Conservation (phyloP, 495 filamentous ascomycete genomes). For the Letharia columbiana region DNA sequence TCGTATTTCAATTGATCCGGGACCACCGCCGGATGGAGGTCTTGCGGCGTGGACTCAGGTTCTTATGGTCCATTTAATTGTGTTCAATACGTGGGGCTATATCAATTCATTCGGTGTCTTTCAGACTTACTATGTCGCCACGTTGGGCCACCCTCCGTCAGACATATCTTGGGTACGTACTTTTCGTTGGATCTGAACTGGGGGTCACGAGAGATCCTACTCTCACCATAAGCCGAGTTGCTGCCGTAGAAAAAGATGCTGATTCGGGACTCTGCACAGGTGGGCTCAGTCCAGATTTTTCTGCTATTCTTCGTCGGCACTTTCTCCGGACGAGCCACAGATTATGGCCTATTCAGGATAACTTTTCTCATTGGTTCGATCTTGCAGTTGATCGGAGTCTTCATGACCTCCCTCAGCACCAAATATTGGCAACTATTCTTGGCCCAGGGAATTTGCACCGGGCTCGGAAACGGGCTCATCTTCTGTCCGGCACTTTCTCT, state of each 20-base stretch:
- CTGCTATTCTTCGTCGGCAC: slow-evolving; percentile 64
- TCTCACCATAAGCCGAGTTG: no score
- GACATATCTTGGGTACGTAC: slow-evolving; percentile 72
- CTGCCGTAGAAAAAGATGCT: background rate
- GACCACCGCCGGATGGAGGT: slow-evolving; percentile 56
- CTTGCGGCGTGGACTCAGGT: slow-evolving; percentile 59
- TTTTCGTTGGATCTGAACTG: background rate
- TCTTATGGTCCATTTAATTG: slow-evolving; percentile 54
- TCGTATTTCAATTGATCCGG: slow-evolving; percentile 35
- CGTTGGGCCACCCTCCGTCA: slow-evolving; percentile 44
- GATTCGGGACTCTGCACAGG: background rate
- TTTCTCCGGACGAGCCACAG: slow-evolving; percentile 56
- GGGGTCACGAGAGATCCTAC: background rate
- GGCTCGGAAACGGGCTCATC: slow-evolving; percentile 63
- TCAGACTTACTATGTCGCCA: slow-evolving; percentile 63
- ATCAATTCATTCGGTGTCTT: slow-evolving; percentile 73
- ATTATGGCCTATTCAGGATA: slow-evolving; percentile 59
- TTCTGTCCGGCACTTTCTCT: slow-evolving; percentile 63
- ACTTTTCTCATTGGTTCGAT: slow-evolving; percentile 48
- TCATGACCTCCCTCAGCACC: slow-evolving; percentile 59
- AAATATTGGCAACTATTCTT: slow-evolving; percentile 74
- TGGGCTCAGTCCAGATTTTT: slow-evolving; percentile 51
- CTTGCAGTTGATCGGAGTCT: slow-evolving; percentile 58
- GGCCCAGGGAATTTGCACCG: slow-evolving; percentile 69
- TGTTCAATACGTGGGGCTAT: slow-evolving; percentile 70